Percentiles rank a stretch among this genome's conserved stretches.
Conservation (phyloP, 768 basidiomycete genomes). For the Ramaria rubella region DNA sequence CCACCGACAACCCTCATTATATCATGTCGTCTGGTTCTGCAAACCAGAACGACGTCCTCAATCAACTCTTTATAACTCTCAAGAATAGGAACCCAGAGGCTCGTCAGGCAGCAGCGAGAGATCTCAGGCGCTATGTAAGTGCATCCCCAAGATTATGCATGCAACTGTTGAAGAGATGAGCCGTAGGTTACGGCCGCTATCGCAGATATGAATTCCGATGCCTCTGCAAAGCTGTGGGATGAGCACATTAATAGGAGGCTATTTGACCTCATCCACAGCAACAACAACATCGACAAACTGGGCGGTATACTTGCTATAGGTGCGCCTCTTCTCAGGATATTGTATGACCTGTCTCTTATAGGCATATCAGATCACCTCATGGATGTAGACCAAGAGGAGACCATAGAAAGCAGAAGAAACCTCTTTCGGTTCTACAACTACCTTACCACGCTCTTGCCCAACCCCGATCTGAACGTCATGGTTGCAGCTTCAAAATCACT, state of each 20-base stretch:
- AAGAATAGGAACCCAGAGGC: constrained; percentile 58
- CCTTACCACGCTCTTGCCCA: constrained; percentile 86
- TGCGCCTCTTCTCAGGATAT: constrained; percentile 27
- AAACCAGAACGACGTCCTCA: constrained; percentile 42
- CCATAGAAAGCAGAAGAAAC: constrained; percentile 63
- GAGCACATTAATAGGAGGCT: constrained; percentile 73
- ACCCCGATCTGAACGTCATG: constrained; percentile 91
- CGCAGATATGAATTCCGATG: constrained; percentile 76
- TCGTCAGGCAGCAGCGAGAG: constrained; percentile 60
- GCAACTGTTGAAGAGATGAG: constrained; percentile 3
- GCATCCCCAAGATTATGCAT: not conserved
- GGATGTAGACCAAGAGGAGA: constrained; percentile 71
- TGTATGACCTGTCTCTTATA: not conserved
- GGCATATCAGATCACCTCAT: constrained; percentile 58
- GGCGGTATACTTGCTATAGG: constrained; percentile 88
- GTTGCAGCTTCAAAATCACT: constrained; percentile 88
- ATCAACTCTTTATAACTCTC: constrained; percentile 60
- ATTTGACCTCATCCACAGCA: constrained; percentile 79
- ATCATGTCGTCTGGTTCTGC: constrained; percentile 10
- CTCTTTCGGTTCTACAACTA: constrained; percentile 89
- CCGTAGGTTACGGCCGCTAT: constrained; percentile 71
- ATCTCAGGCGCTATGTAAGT: constrained; percentile 70
- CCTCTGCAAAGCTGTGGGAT: constrained; percentile 78
- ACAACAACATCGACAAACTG: constrained; percentile 69
- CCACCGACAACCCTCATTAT: constrained; percentile 2